Conservation (phyloP, 495 filamentous ascomycete genomes). For the Aspergillus wentii region DNA sequence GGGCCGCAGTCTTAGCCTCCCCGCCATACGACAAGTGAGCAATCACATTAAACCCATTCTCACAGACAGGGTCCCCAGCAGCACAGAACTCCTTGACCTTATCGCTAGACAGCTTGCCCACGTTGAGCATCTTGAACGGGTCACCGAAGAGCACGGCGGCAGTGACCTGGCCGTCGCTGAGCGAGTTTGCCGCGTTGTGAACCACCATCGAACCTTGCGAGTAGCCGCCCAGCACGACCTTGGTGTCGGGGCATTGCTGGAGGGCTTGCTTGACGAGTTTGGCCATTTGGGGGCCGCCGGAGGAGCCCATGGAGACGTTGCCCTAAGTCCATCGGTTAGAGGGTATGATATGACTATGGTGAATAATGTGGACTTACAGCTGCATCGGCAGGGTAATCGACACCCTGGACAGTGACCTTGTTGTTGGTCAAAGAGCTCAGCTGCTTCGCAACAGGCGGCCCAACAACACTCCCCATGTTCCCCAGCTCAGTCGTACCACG, state of each 20-base stretch:
- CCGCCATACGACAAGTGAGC: constrained; percentile 49
- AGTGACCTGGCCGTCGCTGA: constrained; percentile 24
- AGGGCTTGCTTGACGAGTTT: constrained; percentile 40
- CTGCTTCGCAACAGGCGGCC: constrained; percentile 48
- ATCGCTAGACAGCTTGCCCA: constrained; percentile 37
- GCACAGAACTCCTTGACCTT: constrained; percentile 51
- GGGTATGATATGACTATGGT: neutral
- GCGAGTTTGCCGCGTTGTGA: constrained; percentile 41
- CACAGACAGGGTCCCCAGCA: constrained; percentile 49
- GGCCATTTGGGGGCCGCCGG: constrained; percentile 44
- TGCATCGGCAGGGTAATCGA: constrained; percentile 44
- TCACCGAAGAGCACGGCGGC: constrained; percentile 55
- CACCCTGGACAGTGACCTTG: constrained; percentile 50
- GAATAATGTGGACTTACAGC: constrained; percentile 22
- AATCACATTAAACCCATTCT: constrained; percentile 42
- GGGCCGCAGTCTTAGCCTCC: constrained; percentile 43
- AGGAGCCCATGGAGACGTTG: constrained; percentile 38
- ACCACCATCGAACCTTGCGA: constrained; percentile 52
- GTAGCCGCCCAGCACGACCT: constrained; percentile 58
- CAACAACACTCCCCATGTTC: constrained; percentile 54
- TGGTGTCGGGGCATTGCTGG: constrained; percentile 52
- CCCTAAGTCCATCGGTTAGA: constrained; percentile 27
- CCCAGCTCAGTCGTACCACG: constrained; percentile 52
- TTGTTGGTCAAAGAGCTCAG: constrained; percentile 30
- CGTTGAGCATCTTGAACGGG: constrained; percentile 41